phyloP scores from a whole-genome alignment of 2,329 filamentous ascomycete genomes.

The Ophiostoma sp. region DNA sequence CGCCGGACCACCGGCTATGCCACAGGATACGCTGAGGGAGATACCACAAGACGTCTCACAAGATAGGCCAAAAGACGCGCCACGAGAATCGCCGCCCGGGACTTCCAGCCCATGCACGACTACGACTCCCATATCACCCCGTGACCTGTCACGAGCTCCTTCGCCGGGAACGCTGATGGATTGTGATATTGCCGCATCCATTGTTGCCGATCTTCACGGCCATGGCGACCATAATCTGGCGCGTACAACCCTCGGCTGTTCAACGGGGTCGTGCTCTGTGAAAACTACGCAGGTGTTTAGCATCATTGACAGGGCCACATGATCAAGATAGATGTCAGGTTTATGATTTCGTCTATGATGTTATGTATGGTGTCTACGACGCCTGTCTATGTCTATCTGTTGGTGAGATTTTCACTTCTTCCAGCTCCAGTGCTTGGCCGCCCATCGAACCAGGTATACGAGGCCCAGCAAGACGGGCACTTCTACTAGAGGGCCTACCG shows the following conservation, averaged over 20 bases:
- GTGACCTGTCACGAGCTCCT: background rate
- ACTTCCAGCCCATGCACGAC: no score
- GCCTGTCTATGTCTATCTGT: no score
- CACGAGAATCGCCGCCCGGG: no score
- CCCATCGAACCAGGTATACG: slow-evolving; percentile 70
- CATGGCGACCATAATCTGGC: background rate
- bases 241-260: background rate
- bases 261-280: background rate
- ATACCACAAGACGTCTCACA: no score
- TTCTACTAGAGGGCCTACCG: slow-evolving; percentile 82
- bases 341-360: no score
- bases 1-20: no score
- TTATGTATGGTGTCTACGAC: no score
- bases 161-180: background rate
- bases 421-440: slow-evolving; percentile 58
- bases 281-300: background rate
- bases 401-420: slow-evolving; percentile 21
- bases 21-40: no score
- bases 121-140: background rate
- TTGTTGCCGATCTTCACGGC: background rate
- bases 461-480: slow-evolving; percentile 77
- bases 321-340: background rate
- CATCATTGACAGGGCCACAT: background rate
- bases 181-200: background rate
- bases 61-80: no score